phyloP scores from a whole-genome alignment of 2,329 filamentous ascomycete genomes.

The Scolecobasidium constrictum region DNA sequence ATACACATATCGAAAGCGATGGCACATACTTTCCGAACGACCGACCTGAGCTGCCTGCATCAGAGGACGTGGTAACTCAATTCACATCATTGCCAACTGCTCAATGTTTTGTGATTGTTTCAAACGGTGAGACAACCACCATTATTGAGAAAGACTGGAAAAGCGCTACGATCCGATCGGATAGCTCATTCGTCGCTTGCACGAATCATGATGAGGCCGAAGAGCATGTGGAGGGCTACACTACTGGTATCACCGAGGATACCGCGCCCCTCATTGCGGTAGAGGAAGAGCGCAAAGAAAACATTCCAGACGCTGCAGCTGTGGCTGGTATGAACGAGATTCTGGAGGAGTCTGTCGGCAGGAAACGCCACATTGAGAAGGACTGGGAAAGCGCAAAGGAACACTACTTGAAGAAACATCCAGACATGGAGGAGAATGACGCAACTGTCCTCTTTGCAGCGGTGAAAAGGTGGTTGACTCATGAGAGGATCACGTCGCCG shows the following conservation, averaged over 20 bases:
- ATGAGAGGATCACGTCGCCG: constrained; percentile 45
- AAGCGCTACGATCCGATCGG: constrained; percentile 33
- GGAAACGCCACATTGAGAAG: constrained; percentile 19
- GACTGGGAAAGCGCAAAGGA: constrained; percentile 17
- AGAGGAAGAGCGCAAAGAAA: constrained; percentile 13
- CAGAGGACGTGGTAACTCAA: constrained; percentile 19
- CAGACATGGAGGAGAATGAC: constrained; percentile 15
- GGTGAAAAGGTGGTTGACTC: constrained; percentile 37
- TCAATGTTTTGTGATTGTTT: constrained; percentile 47
- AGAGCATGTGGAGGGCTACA: constrained; percentile 13
- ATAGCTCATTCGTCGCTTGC: constrained; percentile 40
- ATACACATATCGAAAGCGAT: constrained; percentile 8
- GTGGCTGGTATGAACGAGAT: constrained; percentile 18
- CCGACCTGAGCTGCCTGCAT: constrained; percentile 10
- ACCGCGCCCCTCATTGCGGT: background rate
- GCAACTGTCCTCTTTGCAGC: constrained; percentile 21
- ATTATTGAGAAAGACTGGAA: constrained; percentile 47
- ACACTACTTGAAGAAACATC: background rate
- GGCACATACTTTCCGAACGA: too few species aligned
- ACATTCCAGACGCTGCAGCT: constrained; percentile 11
- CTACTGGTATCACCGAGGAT: constrained; percentile 10
- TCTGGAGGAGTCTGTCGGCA: constrained; percentile 23
- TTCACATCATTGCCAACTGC: constrained; percentile 34
- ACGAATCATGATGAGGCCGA: constrained; percentile 43
- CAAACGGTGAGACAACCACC: constrained; percentile 35